Evolutionary conservation across 1,284 basidiomycete species (phyloP).

Genomic region (Boletus albobrunnescens): DNA sequence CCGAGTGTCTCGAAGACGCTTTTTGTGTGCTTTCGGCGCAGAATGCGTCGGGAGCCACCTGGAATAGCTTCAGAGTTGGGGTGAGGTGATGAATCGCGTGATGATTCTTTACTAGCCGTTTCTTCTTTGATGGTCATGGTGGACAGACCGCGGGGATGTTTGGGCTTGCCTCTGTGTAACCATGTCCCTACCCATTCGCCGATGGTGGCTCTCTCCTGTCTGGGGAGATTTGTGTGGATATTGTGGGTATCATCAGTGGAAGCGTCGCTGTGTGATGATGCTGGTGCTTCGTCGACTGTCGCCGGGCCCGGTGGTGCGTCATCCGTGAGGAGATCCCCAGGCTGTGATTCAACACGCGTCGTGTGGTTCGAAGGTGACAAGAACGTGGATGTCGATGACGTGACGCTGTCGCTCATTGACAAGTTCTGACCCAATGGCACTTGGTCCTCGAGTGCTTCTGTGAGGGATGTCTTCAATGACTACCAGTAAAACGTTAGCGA

Average conservation of each 20-base stretch:
- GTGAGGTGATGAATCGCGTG: slow-evolving; percentile 24
- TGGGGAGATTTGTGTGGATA: slow-evolving; percentile 9
- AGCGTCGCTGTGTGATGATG: slow-evolving; percentile 5
- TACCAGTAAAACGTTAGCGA: slow-evolving; percentile 28
- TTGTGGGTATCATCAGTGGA: slow-evolving; percentile 9
- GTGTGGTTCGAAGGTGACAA: not conserved
- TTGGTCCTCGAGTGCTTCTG: slow-evolving; percentile 67
- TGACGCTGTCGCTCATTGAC: slow-evolving; percentile 17
- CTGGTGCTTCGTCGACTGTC: slow-evolving; percentile 3
- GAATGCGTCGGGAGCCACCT: slow-evolving; percentile 13
- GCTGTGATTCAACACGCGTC: slow-evolving; percentile 2
- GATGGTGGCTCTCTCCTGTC: slow-evolving; percentile 37
- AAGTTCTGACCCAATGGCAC: slow-evolving; percentile 40
- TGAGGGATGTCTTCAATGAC: slow-evolving; percentile 67
- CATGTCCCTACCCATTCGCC: slow-evolving; percentile 69
- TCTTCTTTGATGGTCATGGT: slow-evolving; percentile 21
- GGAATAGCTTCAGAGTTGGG: slow-evolving; percentile 4
- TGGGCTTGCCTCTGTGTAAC: slow-evolving; percentile 47
- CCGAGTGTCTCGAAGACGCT: slow-evolving; percentile 70
- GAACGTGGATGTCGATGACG: slow-evolving; percentile 10
- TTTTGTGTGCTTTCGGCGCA: slow-evolving; percentile 45
- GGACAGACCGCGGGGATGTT: slow-evolving; percentile 22
- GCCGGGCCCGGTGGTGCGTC: slow-evolving; percentile 1
- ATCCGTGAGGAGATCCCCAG: not conserved
- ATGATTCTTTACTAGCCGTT: slow-evolving; percentile 17